These are phyloP conservation scores for Neurospora crassa DNA, from an alignment of 2,329 filamentous ascomycete genomes.

Conservation along the genomic window DNA sequence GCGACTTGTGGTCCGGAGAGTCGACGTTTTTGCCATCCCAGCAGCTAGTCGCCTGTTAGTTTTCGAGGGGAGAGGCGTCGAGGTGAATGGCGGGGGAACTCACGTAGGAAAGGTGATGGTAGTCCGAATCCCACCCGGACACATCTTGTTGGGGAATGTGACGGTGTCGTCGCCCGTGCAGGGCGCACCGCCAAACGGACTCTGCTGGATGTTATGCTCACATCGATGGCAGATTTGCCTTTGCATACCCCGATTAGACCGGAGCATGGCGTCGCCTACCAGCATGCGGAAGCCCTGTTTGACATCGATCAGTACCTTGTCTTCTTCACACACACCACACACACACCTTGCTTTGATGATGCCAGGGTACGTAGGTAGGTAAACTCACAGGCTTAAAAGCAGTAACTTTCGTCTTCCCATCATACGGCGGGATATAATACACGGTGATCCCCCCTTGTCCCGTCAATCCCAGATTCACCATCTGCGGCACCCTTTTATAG, in stretches of 20 bases:
- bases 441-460: slow-evolving; percentile 28
- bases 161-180: slow-evolving; percentile 24
- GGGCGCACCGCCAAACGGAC: slow-evolving; percentile 17
- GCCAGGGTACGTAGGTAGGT: too few relatives aligned
- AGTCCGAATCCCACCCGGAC: slow-evolving; percentile 31
- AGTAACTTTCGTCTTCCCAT: slow-evolving; percentile 29
- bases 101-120: slow-evolving; percentile 33
- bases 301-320: not conserved
- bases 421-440: slow-evolving; percentile 31
- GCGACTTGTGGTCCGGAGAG: slow-evolving; percentile 31
- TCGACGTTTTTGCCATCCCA: slow-evolving; percentile 46
- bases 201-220: slow-evolving; percentile 15
- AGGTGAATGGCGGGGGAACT: too few relatives aligned
- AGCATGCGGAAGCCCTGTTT: slow-evolving; percentile 29
- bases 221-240: slow-evolving; percentile 21
- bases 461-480: slow-evolving; percentile 23
- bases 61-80: too few relatives aligned
- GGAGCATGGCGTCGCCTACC: slow-evolving; percentile 22
- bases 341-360: too few relatives aligned
- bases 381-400: slow-evolving; percentile 27
- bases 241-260: slow-evolving; percentile 13
- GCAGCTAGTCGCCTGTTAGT: too few relatives aligned
- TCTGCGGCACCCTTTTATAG: slow-evolving; percentile 27
- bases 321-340: too few relatives aligned
- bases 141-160: slow-evolving; percentile 27